These are phyloP conservation scores for Castanea crenata DNA, from an alignment of 306 rosid genomes.

Conservation along the genomic window DNA sequence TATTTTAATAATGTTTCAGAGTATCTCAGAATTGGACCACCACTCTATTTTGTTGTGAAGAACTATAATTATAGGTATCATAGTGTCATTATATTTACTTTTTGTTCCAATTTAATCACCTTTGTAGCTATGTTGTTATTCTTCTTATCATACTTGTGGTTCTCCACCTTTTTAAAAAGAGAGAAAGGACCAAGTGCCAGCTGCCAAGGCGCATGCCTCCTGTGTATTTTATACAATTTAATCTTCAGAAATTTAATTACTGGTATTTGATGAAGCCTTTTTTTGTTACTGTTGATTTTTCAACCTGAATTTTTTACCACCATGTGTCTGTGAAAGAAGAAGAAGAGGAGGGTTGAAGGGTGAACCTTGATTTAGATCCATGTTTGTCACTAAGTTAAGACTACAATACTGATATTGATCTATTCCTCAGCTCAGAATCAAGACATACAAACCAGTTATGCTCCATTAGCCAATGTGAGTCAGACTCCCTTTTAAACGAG, in stretches of 20 bases:
- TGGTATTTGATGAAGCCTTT: background rate
- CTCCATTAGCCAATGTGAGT: constrained; percentile 91
- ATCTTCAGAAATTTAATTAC: background rate
- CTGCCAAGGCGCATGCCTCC: background rate
- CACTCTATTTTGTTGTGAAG: constrained; percentile 91
- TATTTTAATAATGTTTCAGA: constrained; percentile 82
- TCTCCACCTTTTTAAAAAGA: background rate
- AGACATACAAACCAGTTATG: constrained; percentile 84
- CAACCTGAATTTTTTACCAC: background rate
- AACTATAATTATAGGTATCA: constrained; percentile 88
- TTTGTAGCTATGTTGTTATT: background rate
- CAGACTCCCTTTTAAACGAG: constrained; percentile 90
- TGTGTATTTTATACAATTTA: background rate
- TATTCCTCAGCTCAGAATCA: constrained; percentile 78
- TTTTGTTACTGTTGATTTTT: background rate
- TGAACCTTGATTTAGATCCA: background rate
- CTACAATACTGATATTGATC: constrained; percentile 27
- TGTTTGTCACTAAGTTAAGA: background rate
- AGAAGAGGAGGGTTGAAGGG: background rate
- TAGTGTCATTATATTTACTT: constrained; percentile 6
- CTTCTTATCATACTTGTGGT: background rate
- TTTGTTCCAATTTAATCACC: constrained; percentile 5
- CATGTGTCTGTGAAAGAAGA: background rate
- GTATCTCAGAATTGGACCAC: constrained; percentile 95
- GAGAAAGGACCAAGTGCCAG: background rate